phyloP scores from a whole-genome alignment of 371 early-diverging fungal genomes.

The Mucor sp. region DNA sequence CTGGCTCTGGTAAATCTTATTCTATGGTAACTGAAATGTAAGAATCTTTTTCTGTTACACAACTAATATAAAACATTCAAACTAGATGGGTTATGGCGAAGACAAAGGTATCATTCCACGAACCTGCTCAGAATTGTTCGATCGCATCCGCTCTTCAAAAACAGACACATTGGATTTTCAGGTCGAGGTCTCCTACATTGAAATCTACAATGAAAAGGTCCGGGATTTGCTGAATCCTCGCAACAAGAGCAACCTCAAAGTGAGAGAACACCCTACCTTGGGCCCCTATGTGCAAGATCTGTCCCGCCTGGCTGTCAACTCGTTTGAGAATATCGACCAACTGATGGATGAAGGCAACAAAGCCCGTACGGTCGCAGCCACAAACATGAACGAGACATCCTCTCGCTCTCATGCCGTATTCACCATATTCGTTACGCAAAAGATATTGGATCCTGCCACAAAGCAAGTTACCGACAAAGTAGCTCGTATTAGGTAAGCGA shows the following conservation, averaged over 20 bases:
- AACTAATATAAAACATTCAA: conserved; percentile 3
- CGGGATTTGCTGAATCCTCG: conserved; percentile 85
- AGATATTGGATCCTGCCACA: conserved; percentile 50
- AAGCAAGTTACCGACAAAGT: conserved; percentile 70
- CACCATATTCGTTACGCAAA: conserved; percentile 77
- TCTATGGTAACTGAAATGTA: conserved; percentile 62
- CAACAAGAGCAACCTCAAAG: conserved; percentile 73
- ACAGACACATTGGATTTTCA: conserved; percentile 55
- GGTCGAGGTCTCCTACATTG: conserved; percentile 85
- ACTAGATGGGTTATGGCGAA: conserved; percentile 64
- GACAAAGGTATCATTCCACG: conserved; percentile 85
- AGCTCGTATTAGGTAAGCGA: conserved; percentile 49
- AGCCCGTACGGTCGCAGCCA: conserved; percentile 88
- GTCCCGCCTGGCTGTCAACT: conserved; percentile 75
- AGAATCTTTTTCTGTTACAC: neutral
- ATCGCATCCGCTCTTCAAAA: conserved; percentile 49
- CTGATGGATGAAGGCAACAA: conserved; percentile 89
- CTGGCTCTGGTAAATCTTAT: conserved; percentile 81
- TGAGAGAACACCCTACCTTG: conserved; percentile 84
- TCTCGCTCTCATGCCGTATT: conserved; percentile 95
- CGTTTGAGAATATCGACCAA: conserved; percentile 73
- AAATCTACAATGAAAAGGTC: conserved; percentile 85
- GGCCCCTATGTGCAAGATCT: conserved; percentile 93
- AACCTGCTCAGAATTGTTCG: conserved; percentile 77
- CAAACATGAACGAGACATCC: conserved; percentile 95